Conservation (phyloP, 768 basidiomycete species). For the Pleurotus platypus region DNA sequence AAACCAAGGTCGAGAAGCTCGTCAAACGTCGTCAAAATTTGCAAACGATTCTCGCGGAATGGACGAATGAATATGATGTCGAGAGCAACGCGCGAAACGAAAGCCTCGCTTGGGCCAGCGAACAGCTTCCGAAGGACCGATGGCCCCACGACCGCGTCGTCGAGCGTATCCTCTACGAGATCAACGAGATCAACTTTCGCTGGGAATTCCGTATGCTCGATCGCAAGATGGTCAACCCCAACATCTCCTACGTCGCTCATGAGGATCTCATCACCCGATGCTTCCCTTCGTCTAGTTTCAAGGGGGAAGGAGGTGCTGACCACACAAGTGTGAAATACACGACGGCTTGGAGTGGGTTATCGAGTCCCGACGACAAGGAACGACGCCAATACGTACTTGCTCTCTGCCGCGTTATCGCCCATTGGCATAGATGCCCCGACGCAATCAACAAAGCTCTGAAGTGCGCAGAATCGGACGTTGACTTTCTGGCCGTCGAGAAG, state of each 20-base stretch:
- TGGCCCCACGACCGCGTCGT: not conserved
- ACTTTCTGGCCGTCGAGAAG: not conserved
- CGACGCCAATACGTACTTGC: not conserved
- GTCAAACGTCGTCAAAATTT: too few relatives aligned
- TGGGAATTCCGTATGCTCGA: not conserved
- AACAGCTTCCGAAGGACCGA: not conserved
- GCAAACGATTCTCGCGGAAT: too few relatives aligned
- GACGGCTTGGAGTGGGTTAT: not conserved
- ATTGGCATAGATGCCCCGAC: not conserved
- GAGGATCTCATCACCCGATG: not conserved
- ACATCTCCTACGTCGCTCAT: not conserved
- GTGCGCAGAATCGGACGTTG: not conserved
- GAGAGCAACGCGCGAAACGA: not conserved
- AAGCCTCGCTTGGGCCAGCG: not conserved
- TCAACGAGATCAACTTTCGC: not conserved
- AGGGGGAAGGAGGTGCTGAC: not conserved
- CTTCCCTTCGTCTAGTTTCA: not conserved
- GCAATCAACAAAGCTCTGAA: not conserved
- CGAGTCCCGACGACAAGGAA: not conserved
- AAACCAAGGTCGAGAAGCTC: too few relatives aligned
- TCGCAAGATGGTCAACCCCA: not conserved
- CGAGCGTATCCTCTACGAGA: not conserved
- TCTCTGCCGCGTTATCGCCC: not conserved
- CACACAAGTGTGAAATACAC: not conserved
- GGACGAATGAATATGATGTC: not conserved